Evolutionary conservation across 163 green algal genomes (phyloP).

Genomic region (Chlorella variabilis): DNA sequence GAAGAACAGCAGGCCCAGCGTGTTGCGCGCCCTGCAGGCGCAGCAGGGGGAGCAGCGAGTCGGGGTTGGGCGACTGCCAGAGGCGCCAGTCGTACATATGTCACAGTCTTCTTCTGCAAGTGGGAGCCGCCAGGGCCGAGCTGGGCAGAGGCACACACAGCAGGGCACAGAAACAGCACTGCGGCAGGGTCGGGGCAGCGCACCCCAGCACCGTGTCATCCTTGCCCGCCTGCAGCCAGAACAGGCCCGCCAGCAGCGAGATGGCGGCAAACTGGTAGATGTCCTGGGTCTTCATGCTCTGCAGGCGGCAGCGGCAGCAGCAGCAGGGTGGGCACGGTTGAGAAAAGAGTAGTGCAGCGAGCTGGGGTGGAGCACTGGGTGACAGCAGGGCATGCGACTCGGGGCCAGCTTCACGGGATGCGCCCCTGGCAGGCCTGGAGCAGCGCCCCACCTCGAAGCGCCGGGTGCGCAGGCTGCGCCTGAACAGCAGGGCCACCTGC

Average conservation of each 20-base stretch:
- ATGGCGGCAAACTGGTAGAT: slow-evolving; percentile 77
- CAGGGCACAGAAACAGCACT: no score
- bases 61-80: no score
- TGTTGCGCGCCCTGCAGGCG: slow-evolving; percentile 26
- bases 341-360: background rate
- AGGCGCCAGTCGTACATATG: no score
- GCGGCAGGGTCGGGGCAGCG: no score
- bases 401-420: background rate
- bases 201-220: slow-evolving; percentile 39
- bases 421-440: no score
- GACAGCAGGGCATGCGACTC: background rate
- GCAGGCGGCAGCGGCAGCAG: background rate
- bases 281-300: slow-evolving; percentile 66
- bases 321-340: background rate
- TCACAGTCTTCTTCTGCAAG: no score
- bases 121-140: no score
- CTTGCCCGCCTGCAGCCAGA: slow-evolving; percentile 71
- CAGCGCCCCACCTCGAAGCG: slow-evolving; percentile 70
- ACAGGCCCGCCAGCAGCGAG: slow-evolving; percentile 75
- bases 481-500: slow-evolving; percentile 71
- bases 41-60: background rate
- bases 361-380: background rate
- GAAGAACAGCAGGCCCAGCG: slow-evolving; percentile 89
- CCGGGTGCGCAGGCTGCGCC: slow-evolving; percentile 64
- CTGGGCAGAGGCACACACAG: no score